Evolutionary conservation across 1,284 basidiomycete genomes (phyloP), one percentile per base, ranked within the genome.

Genomic region (Naganishia albida): DNA sequence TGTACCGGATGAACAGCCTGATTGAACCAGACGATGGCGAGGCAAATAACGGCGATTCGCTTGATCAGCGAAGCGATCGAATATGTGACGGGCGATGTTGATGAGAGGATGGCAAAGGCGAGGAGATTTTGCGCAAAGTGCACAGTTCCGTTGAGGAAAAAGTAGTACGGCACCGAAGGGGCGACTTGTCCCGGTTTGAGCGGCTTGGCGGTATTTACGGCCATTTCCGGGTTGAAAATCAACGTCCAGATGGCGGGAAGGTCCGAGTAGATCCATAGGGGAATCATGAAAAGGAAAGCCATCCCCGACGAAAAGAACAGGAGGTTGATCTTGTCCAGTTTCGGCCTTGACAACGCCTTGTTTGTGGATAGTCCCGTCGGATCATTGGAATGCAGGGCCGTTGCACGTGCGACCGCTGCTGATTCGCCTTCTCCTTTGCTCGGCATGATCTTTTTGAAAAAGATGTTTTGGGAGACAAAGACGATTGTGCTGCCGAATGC

Each of bases 371-470:
- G 51, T 7, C 55, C 60, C 15, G 49, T 26, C 18, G 44, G 46
- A 26, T 60, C 57, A 23, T 50, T 60, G 46, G 57, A 50, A 40
- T 60, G 57, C n/a, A 23, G 16, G 23, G 23, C 12, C 23, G 57
- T 10, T 30, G 48, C 38, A 7, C 57, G 57, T 16, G 57, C 57
- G 13, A 60, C 57, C 1, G 70, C 64, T 2, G 71, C 67, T 10
- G 80, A 75, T 18, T 79, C 69, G 16, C 46, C 57, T 48, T 43
- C 42, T 10, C 70, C 67, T 10, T 86, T 86, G 18, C 73, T 74
- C 0, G 93, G 93, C 83, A 99, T 88, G 67, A 99, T 88, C 82
- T 97, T 98, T 81, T 99, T 99, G 85, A 95, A 96, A 80, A 95
- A 97, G 73, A 99, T 98, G 81, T 99, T 99, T 70, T 94, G 94